Base-by-base conservation (phyloP, 140 eudicot genomes). In the Erigeron philadelphicus region DNA sequence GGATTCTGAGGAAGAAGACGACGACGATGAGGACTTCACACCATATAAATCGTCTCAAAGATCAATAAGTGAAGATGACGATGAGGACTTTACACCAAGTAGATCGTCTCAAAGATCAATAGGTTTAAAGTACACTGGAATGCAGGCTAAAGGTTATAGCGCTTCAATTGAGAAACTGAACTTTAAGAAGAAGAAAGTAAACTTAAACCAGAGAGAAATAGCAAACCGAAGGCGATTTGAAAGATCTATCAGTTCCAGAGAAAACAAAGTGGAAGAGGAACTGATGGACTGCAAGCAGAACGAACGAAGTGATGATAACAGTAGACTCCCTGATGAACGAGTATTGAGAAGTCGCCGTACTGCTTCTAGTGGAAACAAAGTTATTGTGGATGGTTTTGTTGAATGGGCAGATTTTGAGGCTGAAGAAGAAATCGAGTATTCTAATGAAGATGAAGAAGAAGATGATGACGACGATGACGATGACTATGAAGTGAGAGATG, bases 1-100 rank as follows among this genome's bases (percentile, higher is more conserved):
- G 53, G 81, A 79, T 75, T 64, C 46, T 73, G 10, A 64, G 31
- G 84, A 79, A 48, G 79, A 72, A 35, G 81, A 79, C 18, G 73
- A 72, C 8, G 76, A 62, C 13, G 81, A 71, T 17, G 79, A 67
- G 12, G 81, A 78, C 41, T 68, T 56, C 62, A 61, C 65, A 41
- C 73, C 52, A 35, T 12, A 12, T 67, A 31, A 31, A 31, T 31
- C 38, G 38, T 31, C 38, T 31, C 38, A 31, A 31, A 31, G 38
- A 31, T 31, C 38, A 31, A 31, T 31, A 31, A 2, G 38, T 31
- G 81, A 79, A 31, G 73, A 72, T 11, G 76, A 62, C 13, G 81
- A 71, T 25, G 79, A 67, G 12, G 81, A 78, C 41, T 68, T 56
- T 57, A 61, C 61, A 41, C 73, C 52, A 35, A 9, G 10, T 67